Conservation (phyloP, 2,329 filamentous ascomycete species). For the Talaromyces funiculosus region DNA sequence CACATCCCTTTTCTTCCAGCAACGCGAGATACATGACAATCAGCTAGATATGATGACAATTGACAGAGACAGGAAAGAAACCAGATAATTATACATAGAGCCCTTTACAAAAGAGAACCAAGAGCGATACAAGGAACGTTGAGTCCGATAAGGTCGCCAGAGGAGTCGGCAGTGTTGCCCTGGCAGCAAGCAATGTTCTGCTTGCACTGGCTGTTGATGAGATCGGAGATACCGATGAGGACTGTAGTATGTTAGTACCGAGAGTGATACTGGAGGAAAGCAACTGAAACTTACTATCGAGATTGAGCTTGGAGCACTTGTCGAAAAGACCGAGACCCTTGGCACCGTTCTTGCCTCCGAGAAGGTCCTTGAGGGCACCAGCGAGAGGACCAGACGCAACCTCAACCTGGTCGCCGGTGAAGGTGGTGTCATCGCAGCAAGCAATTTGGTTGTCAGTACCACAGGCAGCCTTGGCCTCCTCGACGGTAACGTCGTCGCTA, state of each 20-base stretch:
- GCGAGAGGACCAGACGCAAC: slow-evolving; percentile 28
- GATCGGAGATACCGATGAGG: slow-evolving; percentile 28
- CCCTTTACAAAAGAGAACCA: slow-evolving; percentile 33
- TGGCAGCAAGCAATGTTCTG: slow-evolving; percentile 39
- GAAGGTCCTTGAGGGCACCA: slow-evolving; percentile 30
- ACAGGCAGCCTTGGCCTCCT: slow-evolving; percentile 36
- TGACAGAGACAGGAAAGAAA: slow-evolving; percentile 6
- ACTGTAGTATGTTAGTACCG: slow-evolving; percentile 17
- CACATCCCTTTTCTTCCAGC: neutral
- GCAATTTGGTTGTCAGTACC: slow-evolving; percentile 35
- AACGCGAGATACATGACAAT: slow-evolving; percentile 4
- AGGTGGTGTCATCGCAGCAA: slow-evolving; percentile 37
- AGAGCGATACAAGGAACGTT: slow-evolving; percentile 36
- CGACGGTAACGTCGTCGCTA: slow-evolving; percentile 27
- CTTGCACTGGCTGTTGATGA: slow-evolving; percentile 37
- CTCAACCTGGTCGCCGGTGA: slow-evolving; percentile 30
- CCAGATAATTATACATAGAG: slow-evolving; percentile 4
- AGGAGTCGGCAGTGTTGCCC: slow-evolving; percentile 28
- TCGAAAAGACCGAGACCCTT: slow-evolving; percentile 35
- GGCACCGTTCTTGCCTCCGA: slow-evolving; percentile 30
- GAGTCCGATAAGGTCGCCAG: slow-evolving; percentile 30
- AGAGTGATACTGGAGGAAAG: neutral
- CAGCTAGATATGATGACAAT: neutral
- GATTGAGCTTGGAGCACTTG: slow-evolving; percentile 37
- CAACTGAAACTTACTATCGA: slow-evolving; percentile 29